These are phyloP conservation scores for Epichloe sibirici DNA, from an alignment of 2,329 filamentous ascomycete species.

Conservation along the genomic window DNA sequence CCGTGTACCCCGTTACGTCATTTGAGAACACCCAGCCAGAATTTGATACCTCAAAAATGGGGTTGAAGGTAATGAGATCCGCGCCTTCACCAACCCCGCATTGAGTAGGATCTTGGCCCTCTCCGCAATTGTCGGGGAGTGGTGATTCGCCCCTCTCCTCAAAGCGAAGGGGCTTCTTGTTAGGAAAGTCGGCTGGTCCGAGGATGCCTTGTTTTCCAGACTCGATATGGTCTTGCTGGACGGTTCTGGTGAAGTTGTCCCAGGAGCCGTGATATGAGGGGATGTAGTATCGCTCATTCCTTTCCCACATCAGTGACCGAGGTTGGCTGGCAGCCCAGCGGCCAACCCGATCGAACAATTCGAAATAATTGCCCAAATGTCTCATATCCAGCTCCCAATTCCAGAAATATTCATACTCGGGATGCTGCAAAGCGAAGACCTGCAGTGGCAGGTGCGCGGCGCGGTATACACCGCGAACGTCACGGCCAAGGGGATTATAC, in stretches of 20 bases:
- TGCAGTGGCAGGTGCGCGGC: conserved; percentile 51
- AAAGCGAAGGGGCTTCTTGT: conserved; percentile 32
- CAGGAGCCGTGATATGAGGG: conserved; percentile 57
- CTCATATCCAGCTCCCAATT: conserved; percentile 62
- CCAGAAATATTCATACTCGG: conserved; percentile 56
- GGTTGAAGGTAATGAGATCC: conserved; percentile 67
- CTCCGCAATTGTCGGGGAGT: conserved; percentile 42
- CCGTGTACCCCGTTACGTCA: conserved; percentile 57
- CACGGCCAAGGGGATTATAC: conserved; percentile 41
- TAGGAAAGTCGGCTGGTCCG: conserved; percentile 48
- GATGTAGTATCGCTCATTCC: conserved; percentile 65
- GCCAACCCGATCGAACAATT: conserved; percentile 56
- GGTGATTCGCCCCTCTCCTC: conserved; percentile 40
- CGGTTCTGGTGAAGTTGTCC: conserved; percentile 57
- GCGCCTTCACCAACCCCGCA: conserved; percentile 63
- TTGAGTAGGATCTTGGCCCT: conserved; percentile 34
- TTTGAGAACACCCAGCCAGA: conserved; percentile 63
- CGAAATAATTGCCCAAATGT: conserved; percentile 54
- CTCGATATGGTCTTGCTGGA: conserved; percentile 45
- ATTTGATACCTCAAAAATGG: conserved; percentile 57
- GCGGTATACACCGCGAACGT: conserved; percentile 59
- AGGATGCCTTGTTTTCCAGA: conserved; percentile 48
- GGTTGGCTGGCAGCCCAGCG: conserved; percentile 57
- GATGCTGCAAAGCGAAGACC: conserved; percentile 49
- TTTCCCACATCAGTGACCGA: conserved; percentile 65